A percentile compares a stretch with the other conserved stretches of the same genome.
Evolutionary conservation across 129 eudicot species (phyloP).

Genomic region (Chrysanthemum makinoi): DNA sequence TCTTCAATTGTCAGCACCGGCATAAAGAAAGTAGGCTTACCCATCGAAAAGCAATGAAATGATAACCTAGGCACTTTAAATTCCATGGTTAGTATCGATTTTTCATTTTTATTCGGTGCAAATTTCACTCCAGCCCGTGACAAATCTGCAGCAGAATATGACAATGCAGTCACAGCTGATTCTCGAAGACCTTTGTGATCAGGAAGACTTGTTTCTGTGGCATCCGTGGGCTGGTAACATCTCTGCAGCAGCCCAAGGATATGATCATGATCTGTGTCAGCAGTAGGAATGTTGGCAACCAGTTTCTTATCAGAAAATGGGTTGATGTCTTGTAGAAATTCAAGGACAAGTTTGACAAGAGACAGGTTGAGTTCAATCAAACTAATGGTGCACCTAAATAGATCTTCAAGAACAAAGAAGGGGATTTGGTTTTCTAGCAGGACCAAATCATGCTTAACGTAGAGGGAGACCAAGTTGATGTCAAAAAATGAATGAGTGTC

Average conservation of each 20-base stretch:
- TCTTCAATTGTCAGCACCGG: not conserved
- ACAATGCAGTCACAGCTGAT: not conserved
- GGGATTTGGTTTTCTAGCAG: not conserved
- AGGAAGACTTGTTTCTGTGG: too few relatives aligned
- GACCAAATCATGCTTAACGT: conserved; percentile 11
- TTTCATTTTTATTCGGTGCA: not conserved
- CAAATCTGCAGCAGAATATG: too few relatives aligned
- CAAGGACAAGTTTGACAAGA: not conserved
- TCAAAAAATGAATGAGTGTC: not conserved
- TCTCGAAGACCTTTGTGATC: not conserved
- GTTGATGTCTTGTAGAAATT: not conserved
- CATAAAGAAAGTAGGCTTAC: not conserved
- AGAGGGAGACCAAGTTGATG: not conserved
- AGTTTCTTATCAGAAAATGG: not conserved
- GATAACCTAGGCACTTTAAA: not conserved
- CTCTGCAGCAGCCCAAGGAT: too few relatives aligned
- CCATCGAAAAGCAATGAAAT: not conserved
- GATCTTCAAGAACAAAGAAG: not conserved
- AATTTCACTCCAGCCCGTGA: conserved; percentile 9
- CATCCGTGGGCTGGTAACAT: too few relatives aligned
- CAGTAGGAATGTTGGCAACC: not conserved
- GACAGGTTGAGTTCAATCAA: too few relatives aligned
- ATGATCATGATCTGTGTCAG: too few relatives aligned
- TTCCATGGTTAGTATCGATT: not conserved
- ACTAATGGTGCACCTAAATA: not conserved